Base-by-base conservation (phyloP, 2,329 filamentous ascomycete species). In the Tolypocladium inflatum region DNA sequence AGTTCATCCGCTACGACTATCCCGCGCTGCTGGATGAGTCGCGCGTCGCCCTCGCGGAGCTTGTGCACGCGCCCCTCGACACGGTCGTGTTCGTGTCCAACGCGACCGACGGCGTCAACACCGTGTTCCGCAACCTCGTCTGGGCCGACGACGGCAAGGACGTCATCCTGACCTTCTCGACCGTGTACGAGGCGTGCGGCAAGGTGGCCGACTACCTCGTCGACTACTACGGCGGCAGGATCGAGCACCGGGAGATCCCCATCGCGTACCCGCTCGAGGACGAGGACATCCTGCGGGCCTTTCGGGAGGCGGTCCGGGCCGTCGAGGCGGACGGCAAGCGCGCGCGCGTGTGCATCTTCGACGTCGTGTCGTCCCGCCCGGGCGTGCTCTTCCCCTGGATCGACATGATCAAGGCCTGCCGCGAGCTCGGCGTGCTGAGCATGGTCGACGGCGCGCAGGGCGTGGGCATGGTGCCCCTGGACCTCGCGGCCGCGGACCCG, bases 401-500 rank as follows among this genome's bases (percentile, higher is more conserved):
- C 69, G 73, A 71, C 1, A 73, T 96, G 58, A 79, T 82, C 1
- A 70, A 72, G 9, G 78, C 82, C 0, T 96, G 91, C 70, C 80
- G 78, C 51, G 80, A 86, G 58, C 76, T 86, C 30, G 83, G 81
- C 0, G 75, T 97, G 3, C 68, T 93, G 57, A 91, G 87, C 64
- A 76, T 90, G 23, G 77, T 97, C 42, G 93, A 97, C 69, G 92
- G 84, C 19, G 93, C 93, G 0, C 93, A 97, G 72, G 87, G 88
- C 1, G 75, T 96, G 30, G 93, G 93, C 2, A 88, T 94, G 72
- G 79, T 96, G 9, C 77, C 81, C 1, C 71, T 97, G 9, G 83
- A 95, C 70, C 73, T 97, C 17, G 62, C 68, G 0, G 70, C 73
- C 4, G 74, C 91, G 3, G 82, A 91, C 61, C 86, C 91, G 0